Evolutionary conservation across 345 rosid genomes (phyloP), one percentile per base, ranked within the genome.

Genomic region (Rhizophora apiculata): DNA sequence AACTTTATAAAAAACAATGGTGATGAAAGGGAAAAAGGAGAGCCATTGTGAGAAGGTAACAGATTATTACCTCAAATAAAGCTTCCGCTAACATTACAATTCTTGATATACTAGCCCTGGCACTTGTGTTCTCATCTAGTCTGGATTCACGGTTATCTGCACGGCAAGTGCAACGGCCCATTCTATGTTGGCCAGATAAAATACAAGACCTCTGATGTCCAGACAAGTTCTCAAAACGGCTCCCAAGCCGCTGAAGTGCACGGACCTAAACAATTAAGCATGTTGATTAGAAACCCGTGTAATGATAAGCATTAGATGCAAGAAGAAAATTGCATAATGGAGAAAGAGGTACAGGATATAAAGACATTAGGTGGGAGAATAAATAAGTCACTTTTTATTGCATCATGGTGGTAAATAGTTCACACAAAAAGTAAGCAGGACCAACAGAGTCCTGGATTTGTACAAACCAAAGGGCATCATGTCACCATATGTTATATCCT

Each of bases 51-150:
- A 62, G 52, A 22, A 15, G 55, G 30, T 20, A 57, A 26, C 4
- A 57, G 60, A 16, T 34, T 26, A 63, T 75, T 70, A 92, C 99
- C 97, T 95, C 99, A 80, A 95, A 95, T 22, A 95, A 79, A 71
- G 97, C 99, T 85, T 95, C 99, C 54, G 97, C 99, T 79, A 95
- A 74, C 96, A 95, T 90, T 59, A 95, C 97, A 67, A 95, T 90
- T 80, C 97, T 88, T 54, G 99, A 95, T 81, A 95, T 87, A 86
- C 99, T 92, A 71, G 97, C 96, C 77, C 99, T 85, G 62, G 96
- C 87, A 77, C 82, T 84, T 13, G 85, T 80, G 72, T 91, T 93
- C 65, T 88, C 86, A 20, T 84, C 85, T 68, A 85, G 76, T 72
- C 71, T 83, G 46, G 87, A 72, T 67, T 77, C 87, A 37, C 81